These are phyloP conservation scores for Pyrenula aspistea DNA, from an alignment of 495 filamentous ascomycete species.

Conservation along the genomic window DNA sequence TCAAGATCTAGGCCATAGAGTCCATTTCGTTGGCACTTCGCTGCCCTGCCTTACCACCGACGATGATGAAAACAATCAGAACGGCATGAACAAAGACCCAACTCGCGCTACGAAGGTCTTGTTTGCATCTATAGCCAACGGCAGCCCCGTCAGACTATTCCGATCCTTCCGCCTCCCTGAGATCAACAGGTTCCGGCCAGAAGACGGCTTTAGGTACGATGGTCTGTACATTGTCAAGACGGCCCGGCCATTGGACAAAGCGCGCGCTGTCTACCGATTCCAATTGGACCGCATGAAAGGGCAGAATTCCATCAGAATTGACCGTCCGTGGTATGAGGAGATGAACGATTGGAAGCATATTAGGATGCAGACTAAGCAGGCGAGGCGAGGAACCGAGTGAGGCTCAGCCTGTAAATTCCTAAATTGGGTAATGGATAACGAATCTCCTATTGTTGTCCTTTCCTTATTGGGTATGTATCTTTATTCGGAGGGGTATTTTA, in stretches of 20 bases:
- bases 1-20: background rate
- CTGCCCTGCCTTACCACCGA: background rate
- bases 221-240: slow-evolving; percentile 37
- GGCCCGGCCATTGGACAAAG: slow-evolving; percentile 18
- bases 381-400: too few relatives aligned
- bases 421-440: too few relatives aligned
- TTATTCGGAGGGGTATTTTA: too few relatives aligned
- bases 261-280: slow-evolving; percentile 26
- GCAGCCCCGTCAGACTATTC: slow-evolving; percentile 33
- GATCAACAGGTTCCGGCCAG: slow-evolving; percentile 29
- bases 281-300: slow-evolving; percentile 17
- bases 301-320: slow-evolving; percentile 29
- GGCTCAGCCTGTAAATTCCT: too few relatives aligned
- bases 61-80: slow-evolving; percentile 28
- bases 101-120: slow-evolving; percentile 26
- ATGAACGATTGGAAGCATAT: too few relatives aligned
- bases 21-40: background rate
- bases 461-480: too few relatives aligned
- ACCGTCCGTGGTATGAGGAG: background rate
- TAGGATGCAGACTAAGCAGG: too few relatives aligned
- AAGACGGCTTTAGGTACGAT: slow-evolving; percentile 40
- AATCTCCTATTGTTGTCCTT: too few relatives aligned
- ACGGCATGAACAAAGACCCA: slow-evolving; percentile 23
- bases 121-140: slow-evolving; percentile 15
- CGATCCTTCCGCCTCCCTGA: slow-evolving; percentile 21